These are phyloP conservation scores for Lentinula boryana DNA, from an alignment of 768 basidiomycete species.

Conservation along the genomic window DNA sequence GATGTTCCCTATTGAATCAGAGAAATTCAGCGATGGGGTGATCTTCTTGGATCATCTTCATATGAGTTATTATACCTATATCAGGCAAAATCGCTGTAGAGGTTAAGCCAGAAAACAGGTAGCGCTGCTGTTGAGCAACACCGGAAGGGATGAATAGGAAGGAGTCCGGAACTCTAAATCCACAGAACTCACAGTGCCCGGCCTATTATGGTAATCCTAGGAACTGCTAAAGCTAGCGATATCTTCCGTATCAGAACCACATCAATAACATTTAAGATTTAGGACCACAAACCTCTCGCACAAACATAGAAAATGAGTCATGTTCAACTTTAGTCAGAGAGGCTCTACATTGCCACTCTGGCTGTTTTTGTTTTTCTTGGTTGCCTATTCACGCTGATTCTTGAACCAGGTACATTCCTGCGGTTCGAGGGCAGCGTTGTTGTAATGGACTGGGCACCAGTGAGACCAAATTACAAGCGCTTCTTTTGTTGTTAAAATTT, in stretches of 20 bases:
- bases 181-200: background rate
- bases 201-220: background rate
- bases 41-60: background rate
- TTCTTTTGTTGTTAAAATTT: too few species aligned
- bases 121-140: background rate
- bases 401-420: background rate
- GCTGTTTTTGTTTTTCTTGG: background rate
- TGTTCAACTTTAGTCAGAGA: background rate
- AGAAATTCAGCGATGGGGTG: background rate
- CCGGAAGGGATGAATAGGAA: background rate
- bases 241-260: background rate
- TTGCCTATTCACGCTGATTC: background rate
- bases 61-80: background rate
- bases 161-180: background rate
- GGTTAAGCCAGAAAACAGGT: background rate
- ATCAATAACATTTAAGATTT: background rate
- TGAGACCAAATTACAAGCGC: too few species aligned
- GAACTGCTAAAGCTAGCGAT: background rate
- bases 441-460: too few species aligned
- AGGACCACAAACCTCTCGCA: background rate
- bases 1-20: background rate
- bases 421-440: background rate
- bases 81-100: conserved; percentile 1
- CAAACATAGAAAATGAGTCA: background rate
- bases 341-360: background rate